phyloP scores from a whole-genome alignment of 176 grass and related monocot genomes.

The Stipa capillata region DNA sequence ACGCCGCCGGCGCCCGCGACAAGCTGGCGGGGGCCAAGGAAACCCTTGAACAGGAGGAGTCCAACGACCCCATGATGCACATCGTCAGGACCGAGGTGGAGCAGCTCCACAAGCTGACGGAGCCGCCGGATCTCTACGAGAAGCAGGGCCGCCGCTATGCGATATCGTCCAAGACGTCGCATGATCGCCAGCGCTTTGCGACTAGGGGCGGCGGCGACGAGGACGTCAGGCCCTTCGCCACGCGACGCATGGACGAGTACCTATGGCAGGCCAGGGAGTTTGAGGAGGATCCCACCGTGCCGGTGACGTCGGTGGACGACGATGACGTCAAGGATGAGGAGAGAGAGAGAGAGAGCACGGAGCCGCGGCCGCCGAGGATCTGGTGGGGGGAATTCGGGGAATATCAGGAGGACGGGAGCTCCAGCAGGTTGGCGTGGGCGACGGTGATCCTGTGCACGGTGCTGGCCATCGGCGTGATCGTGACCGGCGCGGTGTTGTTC shows the following conservation, averaged over 20 bases:
- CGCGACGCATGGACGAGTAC: not conserved
- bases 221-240: not conserved
- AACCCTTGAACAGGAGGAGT: not conserved
- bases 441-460: conserved; percentile 21
- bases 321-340: not conserved
- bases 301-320: not conserved
- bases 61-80: not conserved
- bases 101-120: not conserved
- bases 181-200: not conserved
- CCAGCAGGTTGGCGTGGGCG: conserved; percentile 26
- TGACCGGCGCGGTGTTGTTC: conserved; percentile 28
- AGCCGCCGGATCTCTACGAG: not conserved
- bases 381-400: not conserved
- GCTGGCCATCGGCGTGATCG: conserved; percentile 26
- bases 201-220: not conserved
- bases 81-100: not conserved
- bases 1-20: not conserved
- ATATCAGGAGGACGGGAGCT: not conserved
- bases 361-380: no score
- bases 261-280: not conserved
- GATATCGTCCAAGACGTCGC: not conserved
- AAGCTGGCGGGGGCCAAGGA: not conserved
- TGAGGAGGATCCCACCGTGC: not conserved
- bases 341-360: not conserved
- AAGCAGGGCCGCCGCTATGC: not conserved